phyloP scores from a whole-genome alignment of 192 early-diverging fungal genomes.

The Entomortierella chlamydospora region DNA sequence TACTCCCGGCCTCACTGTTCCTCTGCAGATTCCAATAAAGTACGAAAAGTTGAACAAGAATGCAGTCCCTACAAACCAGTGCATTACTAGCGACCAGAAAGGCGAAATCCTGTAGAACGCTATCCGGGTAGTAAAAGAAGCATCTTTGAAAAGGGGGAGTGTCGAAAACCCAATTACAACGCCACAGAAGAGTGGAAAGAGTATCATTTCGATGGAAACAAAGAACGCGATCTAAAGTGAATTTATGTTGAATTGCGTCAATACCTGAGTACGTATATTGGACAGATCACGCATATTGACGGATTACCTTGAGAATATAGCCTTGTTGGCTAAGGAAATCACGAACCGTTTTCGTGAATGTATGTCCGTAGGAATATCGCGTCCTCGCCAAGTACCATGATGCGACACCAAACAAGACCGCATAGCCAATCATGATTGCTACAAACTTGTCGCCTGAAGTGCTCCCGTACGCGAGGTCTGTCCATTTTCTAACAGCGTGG shows the following conservation, averaged over 20 bases:
- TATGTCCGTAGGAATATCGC: conserved; percentile 56
- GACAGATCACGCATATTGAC: neutral
- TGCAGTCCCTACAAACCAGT: conserved; percentile 92
- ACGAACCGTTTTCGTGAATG: conserved; percentile 55
- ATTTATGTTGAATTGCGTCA: neutral
- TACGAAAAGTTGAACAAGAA: conserved; percentile 96
- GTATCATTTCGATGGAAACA: conserved; percentile 84
- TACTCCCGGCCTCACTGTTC: conserved; percentile 90
- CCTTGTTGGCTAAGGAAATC: conserved; percentile 66
- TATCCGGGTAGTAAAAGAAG: conserved; percentile 65
- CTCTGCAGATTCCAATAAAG: conserved; percentile 84
- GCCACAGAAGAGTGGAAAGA: conserved; percentile 92
- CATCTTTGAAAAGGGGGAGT: conserved; percentile 75
- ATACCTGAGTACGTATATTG: neutral
- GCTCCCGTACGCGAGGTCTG: conserved; percentile 60
- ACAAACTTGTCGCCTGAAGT: conserved; percentile 67
- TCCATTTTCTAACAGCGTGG: conserved; percentile 54
- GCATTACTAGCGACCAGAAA: conserved; percentile 73
- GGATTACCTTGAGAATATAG: conserved; percentile 66
- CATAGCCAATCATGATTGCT: conserved; percentile 71
- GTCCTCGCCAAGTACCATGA: conserved; percentile 62
- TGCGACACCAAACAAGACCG: conserved; percentile 60
- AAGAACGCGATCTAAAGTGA: conserved; percentile 78
- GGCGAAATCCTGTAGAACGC: conserved; percentile 68
- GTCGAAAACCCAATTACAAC: conserved; percentile 84